Percentiles rank a stretch among this genome's conserved stretches.
These are phyloP conservation scores for Daldinia sp. DNA, from an alignment of 2,329 filamentous ascomycete species.

Conservation along the genomic window DNA sequence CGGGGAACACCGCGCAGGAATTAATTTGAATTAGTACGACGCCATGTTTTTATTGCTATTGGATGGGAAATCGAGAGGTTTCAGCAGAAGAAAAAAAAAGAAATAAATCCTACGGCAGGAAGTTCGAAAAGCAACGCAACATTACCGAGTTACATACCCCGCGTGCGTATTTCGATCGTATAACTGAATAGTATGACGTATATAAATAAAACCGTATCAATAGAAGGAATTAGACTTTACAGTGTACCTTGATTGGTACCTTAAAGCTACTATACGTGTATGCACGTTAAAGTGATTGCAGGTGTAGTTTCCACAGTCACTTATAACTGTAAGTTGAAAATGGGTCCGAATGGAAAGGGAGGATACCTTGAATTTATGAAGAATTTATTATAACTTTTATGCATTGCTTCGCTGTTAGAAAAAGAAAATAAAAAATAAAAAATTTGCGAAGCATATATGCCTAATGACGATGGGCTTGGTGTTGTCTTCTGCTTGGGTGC, in stretches of 20 bases:
- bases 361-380: background rate
- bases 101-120: background rate
- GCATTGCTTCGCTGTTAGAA: background rate
- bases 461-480: background rate
- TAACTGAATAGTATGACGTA: background rate
- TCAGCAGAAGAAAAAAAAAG: background rate
- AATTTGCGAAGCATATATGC: background rate
- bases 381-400: background rate
- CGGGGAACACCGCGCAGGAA: background rate
- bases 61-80: constrained; percentile 6
- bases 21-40: constrained; percentile 22
- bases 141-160: constrained; percentile 15
- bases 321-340: background rate
- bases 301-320: too few species aligned
- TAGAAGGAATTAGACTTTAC: background rate
- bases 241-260: too few species aligned
- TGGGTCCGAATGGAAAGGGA: background rate
- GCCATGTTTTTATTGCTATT: constrained; percentile 20
- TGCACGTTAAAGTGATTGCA: too few species aligned
- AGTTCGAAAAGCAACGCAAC: background rate
- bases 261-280: too few species aligned
- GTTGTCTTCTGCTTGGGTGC: background rate
- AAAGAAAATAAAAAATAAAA: too few species aligned
- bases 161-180: background rate
- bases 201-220: constrained; percentile 1